Evolutionary conservation across 2,329 filamentous ascomycete species (phyloP), one percentile per base, ranked within the genome.

Genomic region (Myriosclerotinia scirpicola): DNA sequence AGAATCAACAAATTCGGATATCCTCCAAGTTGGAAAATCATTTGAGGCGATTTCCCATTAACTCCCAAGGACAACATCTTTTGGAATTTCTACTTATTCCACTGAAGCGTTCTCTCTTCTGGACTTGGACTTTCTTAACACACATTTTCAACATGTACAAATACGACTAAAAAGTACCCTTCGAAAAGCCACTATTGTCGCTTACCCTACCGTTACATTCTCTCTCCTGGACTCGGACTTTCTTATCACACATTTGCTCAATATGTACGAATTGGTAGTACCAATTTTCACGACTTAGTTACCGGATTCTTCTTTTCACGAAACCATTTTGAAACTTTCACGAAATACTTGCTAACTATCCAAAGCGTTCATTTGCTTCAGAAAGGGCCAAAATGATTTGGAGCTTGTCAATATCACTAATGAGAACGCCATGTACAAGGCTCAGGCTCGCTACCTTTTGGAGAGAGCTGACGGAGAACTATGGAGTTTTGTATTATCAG

Each of bases 341-440:
- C 4, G 17, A 3, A 38, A 12, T 36, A n/a, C n/a, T n/a, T n/a
- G 53, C 53, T 54, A 54, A 54, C 53, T 36, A 36, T 38, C 36
- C 15, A 58, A 44, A 58, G 55, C 55, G 7, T 34, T 46, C 80
- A 97, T 98, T 76, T 91, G 93, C 69, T 99, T 97, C 79, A 86
- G 89, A 74, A 99, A 99, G 83, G 95, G 95, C 26, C 92, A 97
- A 80, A 99, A 99, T 72, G 95, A 99, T 75, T 81, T 99, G 42
- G 96, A 99, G 80, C 86, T 99, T 66, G 94, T 99, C 80, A 95
- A 91, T 79, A 94, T 99, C 76, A 98, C 95, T 76, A 99, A 98
- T 74, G 96, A 99, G 80, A 99, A 99, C 81, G 89, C 92, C n/a
- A 99, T 99, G 95, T 99, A 97, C 85, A 90, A 93, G 75, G 91